Base-by-base conservation (phyloP, 257 asterid genomes). In the Penstemon barbatus region DNA sequence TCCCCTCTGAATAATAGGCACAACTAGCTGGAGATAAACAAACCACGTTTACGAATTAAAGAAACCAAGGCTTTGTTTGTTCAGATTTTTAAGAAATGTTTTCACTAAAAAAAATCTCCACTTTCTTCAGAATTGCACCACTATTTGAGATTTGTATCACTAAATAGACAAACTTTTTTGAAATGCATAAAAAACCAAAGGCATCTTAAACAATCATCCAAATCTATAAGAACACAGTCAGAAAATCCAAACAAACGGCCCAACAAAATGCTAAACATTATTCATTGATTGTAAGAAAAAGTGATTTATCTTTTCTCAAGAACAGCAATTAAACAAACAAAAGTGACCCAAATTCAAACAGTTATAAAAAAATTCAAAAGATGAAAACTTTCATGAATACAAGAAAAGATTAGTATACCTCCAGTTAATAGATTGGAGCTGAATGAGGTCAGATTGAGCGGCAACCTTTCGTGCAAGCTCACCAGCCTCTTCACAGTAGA, bases 371-470 rank as follows among this genome's bases (percentile, higher is more conserved):
- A 63, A 54, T 48, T 48, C 13, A 62, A 69, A 63, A 12, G 33
- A 33, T 19, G 48, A 60, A 63, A 65, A 13, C 46, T 65, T 68
- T 59, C 8, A 43, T 39, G 8, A 63, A 51, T 8, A 36, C 36
- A 52, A 46, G n/a, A 66, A 46, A 56, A 8, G 33, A 42, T 4
- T 25, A 38, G 40, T 7, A 38, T 72, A 85, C 92, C 92, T 81
- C 92, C 92, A 83, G 73, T 86, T 86, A 62, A 86, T 79, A 15
- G 89, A 71, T 42, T 83, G 92, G 43, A 86, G 84, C 63, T 77
- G 73, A 72, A 83, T 81, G 71, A 74, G 77, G 37, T 72, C 76
- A 18, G 92, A 83, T 0, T 77, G 76, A 69, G 87, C 75, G 63
- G 92, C 87, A 3, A 86, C 82, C 57, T 81, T 81, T 37, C 77